A percentile compares a stretch with the other conserved stretches of the same genome.
Evolutionary conservation across 495 filamentous ascomycete species (phyloP).

Genomic region (Hypoxylon subgilvum): DNA sequence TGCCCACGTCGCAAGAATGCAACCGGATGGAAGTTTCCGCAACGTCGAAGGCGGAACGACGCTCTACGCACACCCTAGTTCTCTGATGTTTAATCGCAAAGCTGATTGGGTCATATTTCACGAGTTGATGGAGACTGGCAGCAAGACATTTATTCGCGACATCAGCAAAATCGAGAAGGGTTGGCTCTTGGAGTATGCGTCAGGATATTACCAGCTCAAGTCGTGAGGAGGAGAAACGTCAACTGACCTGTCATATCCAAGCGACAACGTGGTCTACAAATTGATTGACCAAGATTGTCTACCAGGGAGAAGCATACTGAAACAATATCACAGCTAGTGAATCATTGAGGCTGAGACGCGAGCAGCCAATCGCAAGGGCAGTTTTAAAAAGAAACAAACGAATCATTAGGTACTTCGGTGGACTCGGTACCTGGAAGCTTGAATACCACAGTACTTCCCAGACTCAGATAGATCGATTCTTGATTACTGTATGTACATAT

Average conservation of each 20-base stretch:
- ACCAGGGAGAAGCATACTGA: conserved; percentile 30
- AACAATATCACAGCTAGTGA: conserved; percentile 26
- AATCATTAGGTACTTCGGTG: conserved; percentile 9
- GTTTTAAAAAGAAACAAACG: conserved; percentile 30
- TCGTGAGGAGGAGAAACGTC: conserved; percentile 7
- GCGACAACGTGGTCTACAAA: too few species aligned
- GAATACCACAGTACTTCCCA: conserved; percentile 13
- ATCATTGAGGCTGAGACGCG: conserved; percentile 33
- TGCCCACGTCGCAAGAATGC: conserved; percentile 94
- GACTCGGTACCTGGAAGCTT: too few species aligned
- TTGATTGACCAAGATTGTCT: too few species aligned
- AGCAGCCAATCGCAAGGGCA: conserved; percentile 27
- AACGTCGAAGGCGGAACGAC: conserved; percentile 75
- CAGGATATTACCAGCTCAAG: conserved; percentile 75
- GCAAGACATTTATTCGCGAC: conserved; percentile 90
- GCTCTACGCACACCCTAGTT: conserved; percentile 89
- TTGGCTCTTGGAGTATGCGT: conserved; percentile 89
- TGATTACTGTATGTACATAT: conserved; percentile 17
- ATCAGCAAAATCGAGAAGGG: conserved; percentile 88
- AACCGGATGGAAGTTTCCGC: conserved; percentile 88
- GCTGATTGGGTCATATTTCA: conserved; percentile 98
- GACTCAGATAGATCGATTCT: conserved; percentile 14
- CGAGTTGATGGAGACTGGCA: conserved; percentile 89
- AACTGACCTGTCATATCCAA: conserved; percentile 1
- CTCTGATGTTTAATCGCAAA: conserved; percentile 96